Evolutionary conservation across 371 early-diverging fungal genomes (phyloP).

Genomic region (Basidiobolus meristosporus): DNA sequence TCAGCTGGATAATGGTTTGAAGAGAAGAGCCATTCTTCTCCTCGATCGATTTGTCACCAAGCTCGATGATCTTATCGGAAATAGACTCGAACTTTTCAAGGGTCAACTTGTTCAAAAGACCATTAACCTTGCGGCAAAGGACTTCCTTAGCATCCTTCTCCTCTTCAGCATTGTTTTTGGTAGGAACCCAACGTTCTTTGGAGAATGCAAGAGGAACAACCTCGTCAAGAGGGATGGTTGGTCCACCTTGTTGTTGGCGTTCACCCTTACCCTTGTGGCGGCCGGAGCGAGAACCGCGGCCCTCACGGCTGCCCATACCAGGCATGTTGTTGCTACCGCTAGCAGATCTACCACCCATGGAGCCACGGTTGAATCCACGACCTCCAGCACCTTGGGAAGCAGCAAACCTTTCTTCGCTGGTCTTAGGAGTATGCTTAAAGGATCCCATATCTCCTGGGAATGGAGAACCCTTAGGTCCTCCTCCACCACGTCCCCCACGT

Average conservation of each 20-base stretch:
- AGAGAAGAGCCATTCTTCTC: slow-evolving; percentile 51
- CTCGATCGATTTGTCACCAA: slow-evolving; percentile 41
- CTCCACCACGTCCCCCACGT: slow-evolving; percentile 10
- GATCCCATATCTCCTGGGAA: too few relatives aligned
- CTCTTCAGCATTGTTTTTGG: slow-evolving; percentile 7
- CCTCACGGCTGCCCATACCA: slow-evolving; percentile 8
- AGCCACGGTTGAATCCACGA: slow-evolving; percentile 21
- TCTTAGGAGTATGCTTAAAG: slow-evolving; percentile 6
- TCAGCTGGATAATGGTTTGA: slow-evolving; percentile 53
- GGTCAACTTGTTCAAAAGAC: slow-evolving; percentile 86
- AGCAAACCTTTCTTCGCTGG: slow-evolving; percentile 26
- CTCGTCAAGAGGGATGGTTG: slow-evolving; percentile 37
- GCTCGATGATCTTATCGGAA: slow-evolving; percentile 61
- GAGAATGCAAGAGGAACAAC: slow-evolving; percentile 57
- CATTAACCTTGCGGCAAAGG: slow-evolving; percentile 62
- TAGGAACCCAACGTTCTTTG: slow-evolving; percentile 73
- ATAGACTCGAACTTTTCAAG: slow-evolving; percentile 81
- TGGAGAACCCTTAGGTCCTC: slow-evolving; percentile 7
- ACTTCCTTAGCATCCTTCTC: slow-evolving; percentile 21
- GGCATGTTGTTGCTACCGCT: slow-evolving; percentile 14
- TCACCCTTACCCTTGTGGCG: slow-evolving; percentile 23
- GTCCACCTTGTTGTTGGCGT: slow-evolving; percentile 22
- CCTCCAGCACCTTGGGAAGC: slow-evolving; percentile 12
- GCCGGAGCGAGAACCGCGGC: slow-evolving; percentile 15
- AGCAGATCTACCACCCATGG: slow-evolving; percentile 22